Conservation (phyloP, 1,284 basidiomycete species). For the Peniophora sp. region DNA sequence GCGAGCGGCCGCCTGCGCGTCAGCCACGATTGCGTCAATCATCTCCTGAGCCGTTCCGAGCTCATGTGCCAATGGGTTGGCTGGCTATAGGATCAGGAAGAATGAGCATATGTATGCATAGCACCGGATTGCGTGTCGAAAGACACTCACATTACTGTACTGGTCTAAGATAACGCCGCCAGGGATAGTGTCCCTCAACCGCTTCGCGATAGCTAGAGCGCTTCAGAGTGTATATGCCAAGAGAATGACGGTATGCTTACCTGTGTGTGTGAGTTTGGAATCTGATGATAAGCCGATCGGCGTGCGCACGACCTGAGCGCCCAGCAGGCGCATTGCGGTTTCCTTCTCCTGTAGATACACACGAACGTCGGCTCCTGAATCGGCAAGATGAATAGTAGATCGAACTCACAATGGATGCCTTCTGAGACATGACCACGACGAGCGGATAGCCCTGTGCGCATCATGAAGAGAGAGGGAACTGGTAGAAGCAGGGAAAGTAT, state of each 20-base stretch:
- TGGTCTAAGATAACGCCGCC: conserved; percentile 88
- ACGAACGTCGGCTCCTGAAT: neutral
- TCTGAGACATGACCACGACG: conserved; percentile 92
- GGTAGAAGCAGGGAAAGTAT: conserved; percentile 1
- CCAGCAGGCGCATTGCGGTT: conserved; percentile 81
- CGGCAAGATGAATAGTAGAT: neutral
- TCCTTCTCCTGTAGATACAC: conserved; percentile 70
- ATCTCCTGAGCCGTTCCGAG: conserved; percentile 84
- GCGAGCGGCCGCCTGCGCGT: conserved; percentile 43
- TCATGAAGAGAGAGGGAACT: conserved; percentile 57
- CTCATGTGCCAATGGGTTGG: conserved; percentile 89
- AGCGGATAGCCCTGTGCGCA: conserved; percentile 76
- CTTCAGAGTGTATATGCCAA: conserved; percentile 79
- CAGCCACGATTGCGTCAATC: conserved; percentile 58
- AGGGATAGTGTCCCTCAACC: conserved; percentile 72
- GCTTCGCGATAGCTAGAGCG: conserved; percentile 68
- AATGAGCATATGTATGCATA: conserved; percentile 7
- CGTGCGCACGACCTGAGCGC: conserved; percentile 89
- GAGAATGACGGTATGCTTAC: conserved; percentile 49
- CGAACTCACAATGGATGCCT: conserved; percentile 74
- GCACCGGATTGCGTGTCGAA: too few relatives aligned
- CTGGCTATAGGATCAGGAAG: conserved; percentile 30
- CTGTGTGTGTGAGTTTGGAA: conserved; percentile 81
- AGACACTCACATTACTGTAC: conserved; percentile 54
- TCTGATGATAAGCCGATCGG: conserved; percentile 83